A percentile compares a stretch with the other conserved stretches of the same genome.
phyloP scores from a whole-genome alignment of 768 basidiomycete species.

The Trametes villosa region DNA sequence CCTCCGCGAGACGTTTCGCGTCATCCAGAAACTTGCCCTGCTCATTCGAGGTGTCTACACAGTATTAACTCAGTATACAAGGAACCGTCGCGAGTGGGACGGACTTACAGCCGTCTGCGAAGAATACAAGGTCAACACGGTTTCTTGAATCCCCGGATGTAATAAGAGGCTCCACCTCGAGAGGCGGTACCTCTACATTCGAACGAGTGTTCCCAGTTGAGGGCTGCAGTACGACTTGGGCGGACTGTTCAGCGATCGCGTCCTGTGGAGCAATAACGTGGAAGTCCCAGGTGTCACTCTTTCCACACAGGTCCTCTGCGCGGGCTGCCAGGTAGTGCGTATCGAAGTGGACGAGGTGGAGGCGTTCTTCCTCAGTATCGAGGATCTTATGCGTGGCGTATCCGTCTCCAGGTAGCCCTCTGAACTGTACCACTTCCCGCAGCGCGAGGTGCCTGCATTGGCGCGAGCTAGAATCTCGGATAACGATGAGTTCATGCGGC shows the following conservation, averaged over 20 bases:
- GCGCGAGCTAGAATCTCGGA: conserved; percentile 13
- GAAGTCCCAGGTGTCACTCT: background rate
- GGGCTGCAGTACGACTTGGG: conserved; percentile 5
- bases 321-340: conserved; percentile 5
- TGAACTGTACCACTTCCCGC: conserved; percentile 18
- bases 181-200: conserved; percentile 38
- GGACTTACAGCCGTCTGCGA: conserved; percentile 74
- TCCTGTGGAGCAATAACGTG: background rate
- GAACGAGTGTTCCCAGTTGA: background rate
- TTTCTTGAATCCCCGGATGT: conserved; percentile 66
- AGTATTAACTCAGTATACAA: background rate
- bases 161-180: conserved; percentile 61
- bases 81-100: background rate
- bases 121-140: conserved; percentile 76
- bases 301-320: conserved; percentile 13
- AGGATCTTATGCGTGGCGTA: conserved; percentile 2
- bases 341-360: conserved; percentile 21
- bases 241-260: background rate
- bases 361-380: conserved; percentile 18
- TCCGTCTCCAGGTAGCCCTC: conserved; percentile 11
- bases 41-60: conserved; percentile 58
- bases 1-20: conserved; percentile 65
- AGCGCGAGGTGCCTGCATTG: conserved; percentile 23
- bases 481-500: conserved; percentile 28
- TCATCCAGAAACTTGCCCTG: conserved; percentile 67